phyloP scores from a whole-genome alignment of 2,329 filamentous ascomycete genomes.

The Myriosclerotinia duriaeana region DNA sequence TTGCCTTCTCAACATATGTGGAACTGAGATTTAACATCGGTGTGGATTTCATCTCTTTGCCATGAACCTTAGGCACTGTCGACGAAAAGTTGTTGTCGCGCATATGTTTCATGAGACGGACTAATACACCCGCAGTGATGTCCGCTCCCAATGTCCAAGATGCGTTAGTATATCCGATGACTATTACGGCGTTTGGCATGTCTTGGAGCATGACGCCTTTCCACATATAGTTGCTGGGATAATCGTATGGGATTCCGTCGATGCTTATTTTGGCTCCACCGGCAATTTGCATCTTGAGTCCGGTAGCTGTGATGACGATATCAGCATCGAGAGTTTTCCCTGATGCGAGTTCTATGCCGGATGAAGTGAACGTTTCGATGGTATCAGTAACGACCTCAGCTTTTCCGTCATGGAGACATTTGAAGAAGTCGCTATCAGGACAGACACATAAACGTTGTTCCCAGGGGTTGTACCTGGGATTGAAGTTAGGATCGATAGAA shows the following conservation, averaged over 20 bases:
- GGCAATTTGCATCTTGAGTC: constrained; percentile 59
- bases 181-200: constrained; percentile 60
- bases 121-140: constrained; percentile 33
- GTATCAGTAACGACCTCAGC: constrained; percentile 51
- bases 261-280: constrained; percentile 53
- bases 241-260: constrained; percentile 52
- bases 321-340: constrained; percentile 53
- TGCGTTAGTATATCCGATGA: constrained; percentile 65
- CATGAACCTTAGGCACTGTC: constrained; percentile 29
- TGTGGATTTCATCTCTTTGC: constrained; percentile 23
- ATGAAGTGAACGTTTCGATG: constrained; percentile 52
- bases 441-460: constrained; percentile 74
- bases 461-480: constrained; percentile 64
- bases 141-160: constrained; percentile 69
- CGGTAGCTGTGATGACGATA: constrained; percentile 69
- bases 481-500: constrained; percentile 62
- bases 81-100: constrained; percentile 26
- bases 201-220: constrained; percentile 65
- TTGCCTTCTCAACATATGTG: constrained; percentile 37
- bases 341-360: constrained; percentile 44
- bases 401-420: constrained; percentile 48
- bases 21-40: constrained; percentile 33
- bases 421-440: constrained; percentile 57
- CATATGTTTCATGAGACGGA: constrained; percentile 39
- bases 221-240: constrained; percentile 58